Percentiles rank a stretch among this genome's conserved stretches.
These are phyloP conservation scores for Cladobotryum protrusum DNA, from an alignment of 2,329 filamentous ascomycete genomes.

Conservation along the genomic window DNA sequence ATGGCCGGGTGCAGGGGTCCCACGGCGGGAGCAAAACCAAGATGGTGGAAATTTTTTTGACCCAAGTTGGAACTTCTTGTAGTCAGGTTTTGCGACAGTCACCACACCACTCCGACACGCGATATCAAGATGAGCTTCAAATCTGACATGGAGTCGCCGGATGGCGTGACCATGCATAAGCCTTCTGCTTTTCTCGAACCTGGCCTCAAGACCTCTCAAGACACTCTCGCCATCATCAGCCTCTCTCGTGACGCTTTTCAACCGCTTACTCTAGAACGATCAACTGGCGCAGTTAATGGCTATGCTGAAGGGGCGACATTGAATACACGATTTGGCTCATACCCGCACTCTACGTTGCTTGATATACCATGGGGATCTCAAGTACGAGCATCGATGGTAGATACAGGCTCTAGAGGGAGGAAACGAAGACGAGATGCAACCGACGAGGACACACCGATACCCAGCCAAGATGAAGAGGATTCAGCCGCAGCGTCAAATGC, in stretches of 20 bases:
- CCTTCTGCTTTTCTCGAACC: slow-evolving; percentile 75
- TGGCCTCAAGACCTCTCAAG: slow-evolving; percentile 52
- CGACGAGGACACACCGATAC: slow-evolving; percentile 37
- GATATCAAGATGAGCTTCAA: not conserved
- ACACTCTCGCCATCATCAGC: slow-evolving; percentile 75
- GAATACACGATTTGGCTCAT: slow-evolving; percentile 92
- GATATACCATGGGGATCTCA: slow-evolving; percentile 85
- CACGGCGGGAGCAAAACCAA: not conserved
- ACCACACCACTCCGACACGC: not conserved
- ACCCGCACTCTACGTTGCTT: slow-evolving; percentile 72
- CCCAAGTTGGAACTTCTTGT: not conserved
- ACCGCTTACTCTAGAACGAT: slow-evolving; percentile 62
- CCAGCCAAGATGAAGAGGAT: slow-evolving; percentile 29
- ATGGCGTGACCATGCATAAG: slow-evolving; percentile 26
- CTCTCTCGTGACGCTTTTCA: slow-evolving; percentile 81
- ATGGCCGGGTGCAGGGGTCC: not conserved
- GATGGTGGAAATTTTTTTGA: slow-evolving; percentile 2
- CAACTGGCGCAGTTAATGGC: slow-evolving; percentile 58
- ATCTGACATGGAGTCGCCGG: not conserved
- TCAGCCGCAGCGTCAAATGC: slow-evolving; percentile 26
- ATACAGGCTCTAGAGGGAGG: slow-evolving; percentile 82
- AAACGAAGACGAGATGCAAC: slow-evolving; percentile 50
- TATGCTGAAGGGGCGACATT: slow-evolving; percentile 73
- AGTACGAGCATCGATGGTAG: slow-evolving; percentile 79
- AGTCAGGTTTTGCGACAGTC: not conserved